These are phyloP conservation scores for Heterobasidion parviporum DNA, from an alignment of 1,284 basidiomycete species.

Conservation along the genomic window DNA sequence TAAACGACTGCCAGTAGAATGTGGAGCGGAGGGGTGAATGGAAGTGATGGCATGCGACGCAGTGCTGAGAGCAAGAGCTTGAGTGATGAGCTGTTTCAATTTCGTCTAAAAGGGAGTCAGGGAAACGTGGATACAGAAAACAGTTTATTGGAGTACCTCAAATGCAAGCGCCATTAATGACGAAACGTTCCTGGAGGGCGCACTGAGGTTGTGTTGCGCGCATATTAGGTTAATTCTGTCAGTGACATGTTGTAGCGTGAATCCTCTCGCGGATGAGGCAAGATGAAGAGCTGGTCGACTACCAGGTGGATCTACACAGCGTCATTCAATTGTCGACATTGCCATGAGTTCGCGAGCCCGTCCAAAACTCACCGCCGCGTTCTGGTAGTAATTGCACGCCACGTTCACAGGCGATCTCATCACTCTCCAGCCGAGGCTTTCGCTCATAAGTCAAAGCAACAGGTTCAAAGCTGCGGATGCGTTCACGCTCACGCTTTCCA, in stretches of 20 bases:
- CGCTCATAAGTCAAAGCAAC: slow-evolving; percentile 19
- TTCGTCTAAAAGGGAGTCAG: slow-evolving; percentile 44
- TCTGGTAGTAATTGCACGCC: slow-evolving; percentile 56
- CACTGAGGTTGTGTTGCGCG: slow-evolving; percentile 61
- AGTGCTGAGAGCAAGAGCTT: slow-evolving; percentile 67
- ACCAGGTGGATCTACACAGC: slow-evolving; percentile 52
- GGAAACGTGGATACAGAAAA: background rate
- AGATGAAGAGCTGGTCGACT: slow-evolving; percentile 63
- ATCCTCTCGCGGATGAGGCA: slow-evolving; percentile 57
- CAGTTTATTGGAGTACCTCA: slow-evolving; percentile 38
- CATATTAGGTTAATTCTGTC: slow-evolving; percentile 75
- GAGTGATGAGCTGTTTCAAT: slow-evolving; percentile 73
- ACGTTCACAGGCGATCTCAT: slow-evolving; percentile 66
- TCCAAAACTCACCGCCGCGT: slow-evolving; percentile 42
- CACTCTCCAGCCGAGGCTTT: slow-evolving; percentile 35
- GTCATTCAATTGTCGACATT: background rate
- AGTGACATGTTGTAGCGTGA: slow-evolving; percentile 68
- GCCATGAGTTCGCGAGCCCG: background rate
- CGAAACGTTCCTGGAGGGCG: slow-evolving; percentile 54
- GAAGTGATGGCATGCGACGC: slow-evolving; percentile 70
- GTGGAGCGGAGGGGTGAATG: slow-evolving; percentile 53
- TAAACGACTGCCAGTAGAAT: slow-evolving; percentile 43
- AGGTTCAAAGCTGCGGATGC: slow-evolving; percentile 45
- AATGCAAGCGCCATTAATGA: slow-evolving; percentile 68
- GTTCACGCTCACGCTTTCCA: slow-evolving; percentile 65